Base-by-base conservation (phyloP, 1,139 yeast genomes). In the Saccharomyces hybrid region DNA sequence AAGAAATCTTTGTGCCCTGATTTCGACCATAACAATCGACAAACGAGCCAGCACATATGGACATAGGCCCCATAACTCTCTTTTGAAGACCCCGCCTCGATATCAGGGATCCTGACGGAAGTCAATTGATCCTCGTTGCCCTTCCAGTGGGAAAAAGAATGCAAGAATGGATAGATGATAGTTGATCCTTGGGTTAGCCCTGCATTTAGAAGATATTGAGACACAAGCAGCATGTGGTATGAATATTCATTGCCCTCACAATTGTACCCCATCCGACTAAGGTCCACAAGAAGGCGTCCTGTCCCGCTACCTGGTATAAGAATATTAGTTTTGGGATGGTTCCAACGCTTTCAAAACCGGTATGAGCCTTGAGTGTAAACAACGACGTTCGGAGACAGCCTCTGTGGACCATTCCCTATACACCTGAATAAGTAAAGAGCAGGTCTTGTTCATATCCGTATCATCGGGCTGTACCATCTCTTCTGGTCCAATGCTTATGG, bases 211-310 rank as follows among this genome's bases (percentile, higher is more conserved):
- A 89, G 70, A 59, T 76, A 84, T 61, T 80, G 81, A 11, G 95
- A 85, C 8, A 84, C 77, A 21, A 86, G 70, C 3, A 88, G 72
- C 96, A 89, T 88, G 64, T 86, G 95, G 64, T 83, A 85, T 24
- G 93, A 84, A 63, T 84, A 80, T 66, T 90, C 97, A 67, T 88
- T 89, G 0, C 96, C 97, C 61, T 87, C 90, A n/a, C 86, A 81
- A 69, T 78, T 71, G 67, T 84, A 88, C 1, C 96, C 96, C 53
- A 76, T 64, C 31, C 68, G 70, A 1, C 88, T 88, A 52, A 88
- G 71, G 51, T 89, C 96, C 55, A 80, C 77, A n/a, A 88, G 86
- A 56, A 88, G 69, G 53, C 96, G 69, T 0, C 95, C 97, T 19
- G 88, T 73, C 0, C 97, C 97, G 58, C 89, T 83, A 0, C 97